phyloP scores from a whole-genome alignment of 139 green algal genomes.

The Coccomyxa sp. region DNA sequence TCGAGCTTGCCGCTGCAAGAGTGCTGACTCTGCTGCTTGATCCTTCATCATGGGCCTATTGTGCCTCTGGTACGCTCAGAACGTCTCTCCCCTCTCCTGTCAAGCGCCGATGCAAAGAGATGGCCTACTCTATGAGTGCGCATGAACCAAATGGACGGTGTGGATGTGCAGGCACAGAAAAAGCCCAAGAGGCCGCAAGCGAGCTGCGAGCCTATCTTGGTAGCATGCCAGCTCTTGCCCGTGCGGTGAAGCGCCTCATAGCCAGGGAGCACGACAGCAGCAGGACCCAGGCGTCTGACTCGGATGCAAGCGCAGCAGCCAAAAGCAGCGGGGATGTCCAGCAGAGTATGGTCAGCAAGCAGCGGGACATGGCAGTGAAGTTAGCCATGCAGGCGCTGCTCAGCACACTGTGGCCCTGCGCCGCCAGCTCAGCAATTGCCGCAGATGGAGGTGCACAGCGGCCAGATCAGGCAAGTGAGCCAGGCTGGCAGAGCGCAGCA shows the following conservation, averaged over 20 bases:
- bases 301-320: neutral
- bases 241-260: conserved; percentile 10
- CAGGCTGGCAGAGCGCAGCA: neutral
- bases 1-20: conserved; percentile 37
- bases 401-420: neutral
- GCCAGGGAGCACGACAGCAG: neutral
- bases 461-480: neutral
- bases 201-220: conserved; percentile 21
- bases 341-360: conserved; percentile 7
- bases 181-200: conserved; percentile 4
- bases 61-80: neutral
- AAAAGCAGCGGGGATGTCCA: neutral
- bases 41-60: conserved; percentile 4
- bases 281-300: neutral
- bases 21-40: conserved; percentile 39
- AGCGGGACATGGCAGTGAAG: conserved; percentile 22
- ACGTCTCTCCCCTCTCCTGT: neutral
- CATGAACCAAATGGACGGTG: neutral
- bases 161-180: neutral
- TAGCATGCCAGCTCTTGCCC: conserved; percentile 11
- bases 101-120: neutral
- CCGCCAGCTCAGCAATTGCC: neutral
- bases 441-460: neutral
- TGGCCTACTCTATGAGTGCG: neutral
- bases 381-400: conserved; percentile 2